Evolutionary conservation across 345 rosid species (phyloP), one percentile per base, ranked within the genome.

Genomic region (Mangifera indica): DNA sequence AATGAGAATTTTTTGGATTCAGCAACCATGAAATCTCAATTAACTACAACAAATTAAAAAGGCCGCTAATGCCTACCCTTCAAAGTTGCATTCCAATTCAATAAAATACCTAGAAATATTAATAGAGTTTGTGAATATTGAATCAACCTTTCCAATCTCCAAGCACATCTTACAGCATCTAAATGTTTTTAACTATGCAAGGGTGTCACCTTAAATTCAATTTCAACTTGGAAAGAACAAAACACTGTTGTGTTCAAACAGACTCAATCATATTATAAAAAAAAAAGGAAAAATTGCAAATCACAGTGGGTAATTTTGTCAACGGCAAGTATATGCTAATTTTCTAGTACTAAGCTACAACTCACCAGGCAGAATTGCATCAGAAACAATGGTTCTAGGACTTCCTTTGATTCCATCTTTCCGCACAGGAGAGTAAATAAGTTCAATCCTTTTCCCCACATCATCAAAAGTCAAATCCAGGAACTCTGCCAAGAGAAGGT

Each of bases 401-500:
- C 65, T 83, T 80, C 99, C 99, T 77, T 78, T 80, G 60, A 56
- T 73, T 62, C 97, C 99, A 90, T 94, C 98, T 74, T 88, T 84
- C 67, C 98, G 96, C 49, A 89, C 77, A 69, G 99, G 99, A 75
- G 85, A 84, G 76, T 85, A 94, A 70, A 88, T 81, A 79, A 95
- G 89, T 87, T 89, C 97, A 71, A 94, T 84, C 73, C 75, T 79
- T 75, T 80, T 82, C 77, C 90, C 98, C 12, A 89, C 98, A 74
- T 90, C 97, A 58, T 85, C 97, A 67, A 94, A 79, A 68, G 84
- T 85, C 85, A 94, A 78, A 87, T 95, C 98, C 76, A 92, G 74
- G 80, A 81, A 88, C 77, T 92, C 99, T 92, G 85, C 73, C 73
- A 26, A 74, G 68, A 40, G 63, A 80, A 60, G 60, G 80, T 46